Evolutionary conservation across 352 stramenopile genomes (phyloP).

Genomic region (Globisporangium orthogonon): DNA sequence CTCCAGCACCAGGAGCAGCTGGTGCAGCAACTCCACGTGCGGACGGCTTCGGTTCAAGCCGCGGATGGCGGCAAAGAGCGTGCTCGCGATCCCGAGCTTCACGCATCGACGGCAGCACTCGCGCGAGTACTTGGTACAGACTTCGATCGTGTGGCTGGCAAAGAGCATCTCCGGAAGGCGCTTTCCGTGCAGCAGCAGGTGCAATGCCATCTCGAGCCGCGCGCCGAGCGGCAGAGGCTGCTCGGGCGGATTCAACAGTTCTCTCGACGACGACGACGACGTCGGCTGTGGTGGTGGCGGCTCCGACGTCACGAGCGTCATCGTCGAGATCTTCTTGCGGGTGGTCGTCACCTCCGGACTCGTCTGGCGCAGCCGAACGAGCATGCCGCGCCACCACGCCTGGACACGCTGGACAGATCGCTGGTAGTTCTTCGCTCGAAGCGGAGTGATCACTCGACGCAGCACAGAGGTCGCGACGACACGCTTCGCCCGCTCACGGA

Average conservation of each 20-base stretch:
- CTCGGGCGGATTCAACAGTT: constrained; percentile 5
- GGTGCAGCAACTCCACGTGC: constrained; percentile 92
- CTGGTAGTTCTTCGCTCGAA: constrained; percentile 4
- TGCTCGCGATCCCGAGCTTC: constrained; percentile 75
- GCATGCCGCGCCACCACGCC: constrained; percentile 63
- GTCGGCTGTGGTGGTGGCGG: neutral
- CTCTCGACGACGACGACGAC: constrained; percentile 11
- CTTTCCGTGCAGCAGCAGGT: constrained; percentile 69
- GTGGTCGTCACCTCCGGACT: constrained; percentile 32
- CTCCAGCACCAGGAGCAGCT: constrained; percentile 71
- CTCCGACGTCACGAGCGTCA: constrained; percentile 32
- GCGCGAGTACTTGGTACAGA: constrained; percentile 87
- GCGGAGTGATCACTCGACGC: constrained; percentile 6
- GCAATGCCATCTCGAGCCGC: constrained; percentile 62
- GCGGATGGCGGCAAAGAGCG: constrained; percentile 90
- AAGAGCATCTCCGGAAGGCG: constrained; percentile 91
- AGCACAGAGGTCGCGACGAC: constrained; percentile 11
- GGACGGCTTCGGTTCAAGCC: constrained; percentile 93
- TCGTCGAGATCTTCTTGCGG: constrained; percentile 47
- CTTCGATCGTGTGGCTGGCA: constrained; percentile 89
- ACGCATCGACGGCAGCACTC: constrained; percentile 90
- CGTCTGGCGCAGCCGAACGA: constrained; percentile 46
- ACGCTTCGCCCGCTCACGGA: neutral
- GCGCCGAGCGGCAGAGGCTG: constrained; percentile 49
- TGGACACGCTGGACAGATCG: constrained; percentile 36